Evolutionary conservation across 2,329 filamentous ascomycete genomes (phyloP).

Genomic region (Fusarium secorum): DNA sequence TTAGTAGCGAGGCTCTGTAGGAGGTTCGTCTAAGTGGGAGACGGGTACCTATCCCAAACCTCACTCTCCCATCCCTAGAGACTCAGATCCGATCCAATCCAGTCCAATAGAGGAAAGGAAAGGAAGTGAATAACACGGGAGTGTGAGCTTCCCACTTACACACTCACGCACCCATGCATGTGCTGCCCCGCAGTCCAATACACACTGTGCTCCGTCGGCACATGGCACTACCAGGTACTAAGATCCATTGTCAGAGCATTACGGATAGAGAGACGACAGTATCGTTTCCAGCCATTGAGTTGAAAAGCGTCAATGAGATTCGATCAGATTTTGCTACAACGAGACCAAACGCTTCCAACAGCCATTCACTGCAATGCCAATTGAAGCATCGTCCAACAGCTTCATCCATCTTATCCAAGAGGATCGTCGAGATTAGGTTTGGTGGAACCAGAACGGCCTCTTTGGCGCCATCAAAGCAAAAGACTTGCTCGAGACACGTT

Average conservation of each 20-base stretch:
- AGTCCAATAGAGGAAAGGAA: neutral
- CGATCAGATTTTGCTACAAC: fast-evolving
- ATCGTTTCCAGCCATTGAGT: neutral
- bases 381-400: neutral
- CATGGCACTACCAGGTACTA: conserved; percentile 8
- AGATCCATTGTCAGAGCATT: neutral
- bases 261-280: neutral
- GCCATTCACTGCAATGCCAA: neutral
- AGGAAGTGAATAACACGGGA: conserved; percentile 11
- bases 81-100: neutral
- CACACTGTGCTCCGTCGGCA: conserved; percentile 16
- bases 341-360: neutral
- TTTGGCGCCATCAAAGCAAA: neutral
- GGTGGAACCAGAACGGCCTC: conserved; percentile 28
- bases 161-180: neutral
- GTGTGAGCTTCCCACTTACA: conserved; percentile 20
- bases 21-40: conserved; percentile 1
- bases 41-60: conserved; percentile 23
- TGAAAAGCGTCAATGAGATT: fast-evolving
- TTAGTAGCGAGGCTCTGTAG: conserved; percentile 18
- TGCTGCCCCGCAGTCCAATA: conserved; percentile 14
- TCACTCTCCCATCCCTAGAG: neutral
- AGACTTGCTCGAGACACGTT: conserved; percentile 17
- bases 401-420: conserved; percentile 1
- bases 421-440: conserved; percentile 45